Conservation (phyloP, 306 rosid genomes). For the apple (Malus domestica) region DNA sequence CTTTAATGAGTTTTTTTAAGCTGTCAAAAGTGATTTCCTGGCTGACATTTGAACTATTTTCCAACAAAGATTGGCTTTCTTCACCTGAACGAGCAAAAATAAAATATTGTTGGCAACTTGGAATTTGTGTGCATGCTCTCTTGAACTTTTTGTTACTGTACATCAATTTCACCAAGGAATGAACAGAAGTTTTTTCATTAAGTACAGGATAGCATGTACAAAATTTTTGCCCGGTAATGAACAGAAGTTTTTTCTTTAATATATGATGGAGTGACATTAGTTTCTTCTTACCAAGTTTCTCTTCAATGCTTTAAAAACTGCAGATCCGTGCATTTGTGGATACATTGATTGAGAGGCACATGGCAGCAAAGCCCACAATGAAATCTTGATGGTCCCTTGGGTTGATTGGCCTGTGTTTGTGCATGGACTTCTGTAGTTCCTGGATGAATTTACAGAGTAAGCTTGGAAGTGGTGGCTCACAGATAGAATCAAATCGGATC, state of each 20-base stretch:
- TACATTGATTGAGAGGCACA: conserved; percentile 79
- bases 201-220: background rate
- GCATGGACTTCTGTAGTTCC: conserved; percentile 21
- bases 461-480: conserved; percentile 17
- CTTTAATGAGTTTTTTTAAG: background rate
- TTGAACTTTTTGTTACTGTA: background rate
- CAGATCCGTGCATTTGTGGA: conserved; percentile 96
- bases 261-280: conserved; percentile 6
- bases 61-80: background rate
- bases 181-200: background rate
- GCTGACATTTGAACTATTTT: background rate
- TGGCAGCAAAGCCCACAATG: conserved; percentile 39
- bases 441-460: conserved; percentile 22
- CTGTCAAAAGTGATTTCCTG: conserved; percentile 11
- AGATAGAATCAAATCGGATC: conserved; percentile 13
- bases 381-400: conserved; percentile 40
- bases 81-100: background rate
- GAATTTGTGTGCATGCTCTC: background rate
- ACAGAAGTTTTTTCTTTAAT: background rate
- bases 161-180: background rate
- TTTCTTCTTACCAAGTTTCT: conserved; percentile 21
- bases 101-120: conserved; percentile 2
- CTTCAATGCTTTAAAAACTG: conserved; percentile 31
- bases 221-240: background rate
- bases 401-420: conserved; percentile 14